Base-by-base conservation (phyloP, 2,329 filamentous ascomycete genomes). In the Pyrenochaeta sp. region DNA sequence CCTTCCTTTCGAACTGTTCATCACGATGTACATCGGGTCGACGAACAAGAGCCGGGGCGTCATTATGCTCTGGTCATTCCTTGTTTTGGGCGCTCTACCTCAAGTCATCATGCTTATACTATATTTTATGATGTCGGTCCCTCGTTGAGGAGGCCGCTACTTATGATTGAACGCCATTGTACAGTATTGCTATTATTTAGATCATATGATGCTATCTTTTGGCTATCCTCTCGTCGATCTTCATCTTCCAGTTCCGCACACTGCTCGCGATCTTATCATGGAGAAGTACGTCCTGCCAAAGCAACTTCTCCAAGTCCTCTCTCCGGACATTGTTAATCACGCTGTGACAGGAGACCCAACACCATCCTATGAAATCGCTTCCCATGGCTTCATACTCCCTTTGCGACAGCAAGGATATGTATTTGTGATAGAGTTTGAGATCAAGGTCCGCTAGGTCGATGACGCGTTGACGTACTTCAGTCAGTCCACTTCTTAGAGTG, bases 191-290 rank as follows among this genome's bases (percentile, higher is more conserved):
- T n/a, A n/a, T n/a, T n/a, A n/a, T n/a, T n/a, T n/a, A n/a, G n/a
- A n/a, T n/a, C n/a, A n/a, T 38, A 11, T 34, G 28, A 7, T 10
- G n/a, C 21, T 35, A 7, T 10, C 37, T 9, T 7, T n/a, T 15
- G 14, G 3, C 11, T 10, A 14, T 30, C 9, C 39, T 18, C 7
- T 7, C 17, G 23, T 45, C 32, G 20, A 37, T 19, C 18, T 22
- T 20, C 7, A 14, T 23, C 21, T 46, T 41, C 26, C 27, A 41
- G 21, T 6, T 21, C 22, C 28, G 13, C 32, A 46, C 31, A 29
- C 13, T 37, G n/a, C 32, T 22, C 18, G 22, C 31, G 3, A 46
- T n/a, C 7, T 17, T 15, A 14, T 41, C 37, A 35, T 32, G 24
- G 2, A 15, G 8, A 10, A 3, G 11, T 3, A 34, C 17, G 19